Base-by-base conservation (phyloP, 176 grass and related monocot genomes). In the Cenchrus americanus region DNA sequence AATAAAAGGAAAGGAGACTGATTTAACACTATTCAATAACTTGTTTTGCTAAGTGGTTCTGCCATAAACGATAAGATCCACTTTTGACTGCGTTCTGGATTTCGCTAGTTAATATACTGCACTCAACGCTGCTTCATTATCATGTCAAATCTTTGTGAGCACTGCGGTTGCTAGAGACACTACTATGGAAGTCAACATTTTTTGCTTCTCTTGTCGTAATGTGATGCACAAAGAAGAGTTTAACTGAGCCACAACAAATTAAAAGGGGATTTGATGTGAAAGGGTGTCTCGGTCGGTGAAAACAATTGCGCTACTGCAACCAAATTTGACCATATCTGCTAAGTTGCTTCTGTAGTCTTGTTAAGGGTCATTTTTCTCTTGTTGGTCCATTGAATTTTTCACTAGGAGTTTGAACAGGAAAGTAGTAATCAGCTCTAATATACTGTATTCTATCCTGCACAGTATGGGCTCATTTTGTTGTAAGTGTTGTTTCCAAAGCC, bases 191-290 rank as follows among this genome's bases (percentile, higher is more conserved):
- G n/a, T 26, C 14, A 62, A 59, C 75, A 26, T 62, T 19, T 58
- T 58, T 27, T n/a, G 2, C 18, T 69, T 54, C 15, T 55, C 21
- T 69, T 81, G n/a, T 69, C 32, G 44, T 66, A 53, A 17, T 42
- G 27, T 80, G 47, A 67, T 53, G 47, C 42, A 44, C 19, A 81
- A 81, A 30, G 6, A 57, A 70, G 52, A 58, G 51, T 59, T 81
- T 59, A 71, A 58, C 40, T 60, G 52, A 18, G 32, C 59, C 22
- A 14, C 26, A 30, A 18, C 66, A 58, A 71, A 30, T 12, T 3
- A 34, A 80, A 80, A 71, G 8, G 66, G 79, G 14, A 46, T 59
- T 67, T 26, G 48, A 30, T 81, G 34, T 71, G 79, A 71, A 69
- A 46, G 30, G 22, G 22, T 23, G 24, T 46, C 21, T 82, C 50